Percentiles rank a stretch among this genome's conserved stretches.
phyloP scores from a whole-genome alignment of 2,329 filamentous ascomycete genomes.

The Cadophora sp. region DNA sequence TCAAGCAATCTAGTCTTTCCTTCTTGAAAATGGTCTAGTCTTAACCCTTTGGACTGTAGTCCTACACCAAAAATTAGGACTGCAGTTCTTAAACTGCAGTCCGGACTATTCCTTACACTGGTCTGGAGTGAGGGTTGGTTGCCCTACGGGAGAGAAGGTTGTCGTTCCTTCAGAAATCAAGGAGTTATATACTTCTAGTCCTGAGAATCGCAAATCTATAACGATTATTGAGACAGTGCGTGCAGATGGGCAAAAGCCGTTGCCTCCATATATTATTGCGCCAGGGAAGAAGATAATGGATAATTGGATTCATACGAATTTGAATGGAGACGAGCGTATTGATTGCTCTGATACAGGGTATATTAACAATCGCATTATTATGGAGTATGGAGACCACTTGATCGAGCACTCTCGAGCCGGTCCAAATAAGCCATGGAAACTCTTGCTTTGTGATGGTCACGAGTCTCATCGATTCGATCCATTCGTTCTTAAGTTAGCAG shows the following conservation, averaged over 20 bases:
- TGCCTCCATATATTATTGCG: conserved; percentile 4
- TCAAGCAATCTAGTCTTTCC: too few relatives aligned
- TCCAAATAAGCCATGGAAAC: conserved; percentile 8
- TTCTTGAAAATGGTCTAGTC: too few relatives aligned
- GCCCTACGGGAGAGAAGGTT: background rate
- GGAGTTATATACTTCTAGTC: conserved; percentile 7
- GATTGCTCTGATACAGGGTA: background rate
- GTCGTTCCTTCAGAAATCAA: conserved; percentile 1
- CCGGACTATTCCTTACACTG: too few relatives aligned
- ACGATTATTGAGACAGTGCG: conserved; percentile 11
- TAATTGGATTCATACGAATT: background rate
- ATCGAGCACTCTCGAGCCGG: conserved; percentile 8
- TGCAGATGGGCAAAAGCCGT: background rate
- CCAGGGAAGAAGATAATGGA: conserved; percentile 17
- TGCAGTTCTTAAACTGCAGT: too few relatives aligned
- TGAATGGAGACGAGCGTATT: background rate
- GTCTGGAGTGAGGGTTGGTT: conserved; percentile 9
- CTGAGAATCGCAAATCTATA: conserved; percentile 7
- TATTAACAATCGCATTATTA: conserved; percentile 15
- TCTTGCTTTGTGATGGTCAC: conserved; percentile 15
- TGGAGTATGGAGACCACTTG: conserved; percentile 15
- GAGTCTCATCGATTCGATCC: background rate
- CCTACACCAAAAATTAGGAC: too few relatives aligned
- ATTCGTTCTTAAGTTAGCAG: conserved; percentile 10
- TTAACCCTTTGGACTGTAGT: too few relatives aligned